Conservation (phyloP, 2,329 filamentous ascomycete species). For the Xylaria hypoxylon region DNA sequence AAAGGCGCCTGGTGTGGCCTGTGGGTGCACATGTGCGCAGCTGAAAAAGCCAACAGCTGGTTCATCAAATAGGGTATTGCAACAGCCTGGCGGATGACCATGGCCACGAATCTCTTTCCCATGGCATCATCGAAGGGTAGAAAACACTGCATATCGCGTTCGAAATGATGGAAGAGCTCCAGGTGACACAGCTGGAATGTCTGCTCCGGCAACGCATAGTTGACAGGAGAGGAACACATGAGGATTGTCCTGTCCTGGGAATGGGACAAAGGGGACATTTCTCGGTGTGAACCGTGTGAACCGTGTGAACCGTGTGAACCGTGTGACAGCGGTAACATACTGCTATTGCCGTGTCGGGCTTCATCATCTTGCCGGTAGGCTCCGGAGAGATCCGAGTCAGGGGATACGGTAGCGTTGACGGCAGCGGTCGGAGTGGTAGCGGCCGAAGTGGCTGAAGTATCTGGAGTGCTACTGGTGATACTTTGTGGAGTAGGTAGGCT, state of each 20-base stretch:
- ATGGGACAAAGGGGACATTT: not conserved
- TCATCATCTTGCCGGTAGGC: not conserved
- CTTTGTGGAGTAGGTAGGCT: conserved; percentile 19
- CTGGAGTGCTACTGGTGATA: too few species aligned
- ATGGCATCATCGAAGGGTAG: conserved; percentile 32
- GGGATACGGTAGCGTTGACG: too few species aligned
- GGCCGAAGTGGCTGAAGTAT: too few species aligned
- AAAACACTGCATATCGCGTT: conserved; percentile 40
- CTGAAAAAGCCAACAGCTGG: conserved; percentile 59
- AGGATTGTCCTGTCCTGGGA: not conserved
- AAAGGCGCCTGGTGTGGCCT: conserved; percentile 35
- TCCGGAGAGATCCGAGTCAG: not conserved
- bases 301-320: too few species aligned
- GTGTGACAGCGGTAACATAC: not conserved
- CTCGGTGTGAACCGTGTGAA: too few species aligned
- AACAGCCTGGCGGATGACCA: conserved; percentile 44
- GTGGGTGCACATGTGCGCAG: conserved; percentile 55
- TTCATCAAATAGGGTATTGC: conserved; percentile 60
- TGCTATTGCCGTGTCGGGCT: conserved; percentile 1
- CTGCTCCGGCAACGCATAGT: conserved; percentile 22
- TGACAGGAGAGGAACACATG: not conserved
- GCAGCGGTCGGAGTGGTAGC: too few species aligned
- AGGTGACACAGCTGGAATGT: conserved; percentile 55
- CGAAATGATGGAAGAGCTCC: conserved; percentile 53
- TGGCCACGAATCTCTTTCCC: conserved; percentile 38